Evolutionary conservation across 1,284 basidiomycete genomes (phyloP), one percentile per base, ranked within the genome.

Genomic region (Sporisorium iseilematis-ciliati): DNA sequence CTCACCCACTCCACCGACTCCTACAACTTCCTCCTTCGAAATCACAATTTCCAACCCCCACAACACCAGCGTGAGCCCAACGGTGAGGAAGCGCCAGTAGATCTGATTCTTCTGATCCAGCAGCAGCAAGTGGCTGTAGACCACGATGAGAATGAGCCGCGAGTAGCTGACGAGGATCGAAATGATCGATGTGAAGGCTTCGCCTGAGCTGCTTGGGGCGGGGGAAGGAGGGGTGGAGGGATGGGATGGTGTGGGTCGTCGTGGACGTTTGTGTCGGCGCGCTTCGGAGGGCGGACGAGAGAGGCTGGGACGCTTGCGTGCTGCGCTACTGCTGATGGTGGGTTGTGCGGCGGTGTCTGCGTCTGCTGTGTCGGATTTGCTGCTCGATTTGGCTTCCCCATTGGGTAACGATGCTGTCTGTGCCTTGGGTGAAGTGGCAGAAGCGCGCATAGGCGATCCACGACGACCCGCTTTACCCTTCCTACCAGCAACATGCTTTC

Each of bases 61-160:
- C 35, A 84, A 42, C 21, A 71, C 53, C 16, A 84, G 64, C 6
- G 82, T 82, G 33, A 82, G 66, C 20, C 75, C 80, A 4, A 84
- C 82, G 31, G 82, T 82, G n/a, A 84, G 57, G 56, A 83, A 81
- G 12, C 83, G 70, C 81, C 82, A 83, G 65, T 83, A 82, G 45
- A 79, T 75, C 75, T 84, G 81, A 51, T 84, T 81, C 38, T 69
- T 75, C 59, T 84, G 82, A 53, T 84, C 83, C 8, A 84, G 63
- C 48, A 84, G 67, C 45, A 84, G 57, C 40, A 84, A 57, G 42
- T 84, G 83, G 18, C 68, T 75, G 68, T 84, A 84, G 31, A 84
- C 82, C 0, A 82, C 82, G 29, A 84, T 84, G 29, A 84, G 66
- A 21, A 84, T 69, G 12, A 84, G 59, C 4, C 83, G 77, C 29